Base-by-base conservation (phyloP, 2,329 filamentous ascomycete genomes). In the Clarireedia monteithiana region DNA sequence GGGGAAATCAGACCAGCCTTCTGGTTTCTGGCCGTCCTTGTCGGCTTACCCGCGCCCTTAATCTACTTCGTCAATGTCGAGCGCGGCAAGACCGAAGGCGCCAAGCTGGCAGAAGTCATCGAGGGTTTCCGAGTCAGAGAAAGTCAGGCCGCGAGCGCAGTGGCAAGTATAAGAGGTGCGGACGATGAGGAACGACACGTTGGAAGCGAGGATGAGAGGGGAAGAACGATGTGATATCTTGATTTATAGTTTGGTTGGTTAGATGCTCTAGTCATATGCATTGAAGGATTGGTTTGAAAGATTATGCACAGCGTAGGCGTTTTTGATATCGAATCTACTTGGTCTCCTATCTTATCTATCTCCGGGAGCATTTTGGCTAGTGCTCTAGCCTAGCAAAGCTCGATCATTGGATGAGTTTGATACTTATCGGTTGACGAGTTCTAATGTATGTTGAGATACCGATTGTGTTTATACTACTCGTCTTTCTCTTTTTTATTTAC, bases 41-140 rank as follows among this genome's bases (percentile, higher is more conserved):
- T 97, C 14, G 85, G 86, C 9, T 71, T 95, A 2, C 91, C 94
- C 0, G 83, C 91, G 12, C 89, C 91, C 2, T 74, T 97, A 50
- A 88, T 97, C 71, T 86, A 84, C 68, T 79, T 89, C 55, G 88
- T 99, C 39, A 79, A 96, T 70, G 88, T 94, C 6, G 88, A 95
- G 58, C 78, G 86, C 36, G 88, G 88, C 9, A 86, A 83, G 70
- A 72, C 72, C 36, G 86, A 90, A 67, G 88, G 85, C 1, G 76
- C 80, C 61, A 80, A 76, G 63, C 73, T 91, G 59, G 83, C 85
- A 0, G 76, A 58, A 10, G 51, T 58, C 20, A 57, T 62, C 10
- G 55, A 56, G 34, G 58, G 54, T 14, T 53, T 51, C 38, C 48
- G 48, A 51, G 44, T 55, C 10, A 46, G 47, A 15, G 44, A 55